phyloP scores from a whole-genome alignment of 2,329 filamentous ascomycete species.

The Colletotrichum euphorbiae region DNA sequence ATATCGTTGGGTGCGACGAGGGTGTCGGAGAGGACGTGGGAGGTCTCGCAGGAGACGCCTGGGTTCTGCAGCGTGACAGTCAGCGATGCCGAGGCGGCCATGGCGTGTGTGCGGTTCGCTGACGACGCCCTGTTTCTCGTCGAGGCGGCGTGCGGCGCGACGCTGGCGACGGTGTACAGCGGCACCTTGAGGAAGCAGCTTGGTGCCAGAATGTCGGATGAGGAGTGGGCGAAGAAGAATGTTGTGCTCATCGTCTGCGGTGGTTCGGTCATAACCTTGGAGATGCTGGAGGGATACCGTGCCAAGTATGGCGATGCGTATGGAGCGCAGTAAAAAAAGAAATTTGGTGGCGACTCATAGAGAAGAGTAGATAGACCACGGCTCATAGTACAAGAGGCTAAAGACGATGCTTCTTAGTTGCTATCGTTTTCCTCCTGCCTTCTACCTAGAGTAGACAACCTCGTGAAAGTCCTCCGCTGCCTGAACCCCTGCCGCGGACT shows the following conservation, averaged over 20 bases:
- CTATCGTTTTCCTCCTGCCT: not conserved
- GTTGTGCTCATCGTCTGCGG: conserved; percentile 90
- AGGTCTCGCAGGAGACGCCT: conserved; percentile 60
- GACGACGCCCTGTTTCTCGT: conserved; percentile 86
- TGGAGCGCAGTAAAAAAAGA: not conserved
- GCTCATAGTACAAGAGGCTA: too few relatives aligned
- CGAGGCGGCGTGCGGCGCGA: conserved; percentile 87
- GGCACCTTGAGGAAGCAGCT: conserved; percentile 71
- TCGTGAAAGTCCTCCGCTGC: conserved; percentile 27
- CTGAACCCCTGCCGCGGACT: conserved; percentile 15
- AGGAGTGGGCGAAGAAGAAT: conserved; percentile 73
- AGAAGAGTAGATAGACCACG: too few relatives aligned
- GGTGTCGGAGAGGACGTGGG: conserved; percentile 76
- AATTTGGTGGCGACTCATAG: too few relatives aligned
- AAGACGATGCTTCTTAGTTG: not conserved
- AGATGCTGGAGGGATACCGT: conserved; percentile 70
- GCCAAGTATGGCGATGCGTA: conserved; percentile 52
- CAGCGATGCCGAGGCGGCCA: conserved; percentile 81
- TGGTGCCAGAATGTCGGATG: conserved; percentile 62
- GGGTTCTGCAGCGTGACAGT: conserved; percentile 70
- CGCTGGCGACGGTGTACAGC: conserved; percentile 76
- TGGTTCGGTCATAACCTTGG: conserved; percentile 74
- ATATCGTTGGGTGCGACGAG: conserved; percentile 78
- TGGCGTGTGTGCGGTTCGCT: conserved; percentile 79
- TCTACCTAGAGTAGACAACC: conserved; percentile 28